Evolutionary conservation across 768 basidiomycete genomes (phyloP), one percentile per base, ranked within the genome.

Genomic region (Pleurotus tuber-regium): DNA sequence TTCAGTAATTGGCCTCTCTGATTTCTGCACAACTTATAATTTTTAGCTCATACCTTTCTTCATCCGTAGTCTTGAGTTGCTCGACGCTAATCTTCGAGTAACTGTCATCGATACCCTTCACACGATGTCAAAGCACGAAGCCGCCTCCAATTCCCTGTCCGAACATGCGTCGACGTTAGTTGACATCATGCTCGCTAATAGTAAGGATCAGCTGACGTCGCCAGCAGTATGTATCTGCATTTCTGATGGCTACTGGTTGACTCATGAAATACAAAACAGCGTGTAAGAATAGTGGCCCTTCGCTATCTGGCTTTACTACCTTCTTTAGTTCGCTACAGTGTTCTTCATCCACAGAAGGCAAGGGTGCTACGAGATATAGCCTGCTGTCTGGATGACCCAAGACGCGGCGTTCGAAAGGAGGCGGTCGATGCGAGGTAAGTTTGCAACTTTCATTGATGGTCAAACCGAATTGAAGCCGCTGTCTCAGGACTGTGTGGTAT

Each of bases 21-120:
- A 21, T 52, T 14, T 30, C 28, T 39, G 24, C 18, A 28, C 23
- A 41, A 26, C 18, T 33, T 28, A 33, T 28, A 14, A 26, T 14
- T 39, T 41, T n/a, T 59, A 98, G 95, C 79, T 98, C 10, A 80
- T 98, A 57, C 94, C 97, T 1, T 76, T 98, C 11, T 75, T 99
- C 4, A 70, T 99, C 36, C 88, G 89, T 12, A 88, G 92, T 3
- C 79, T 98, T 14, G 84, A 89, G 35, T 70, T 97, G 3, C 81
- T 85, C 3, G 86, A 92, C 63, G 67, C 79, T 7, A 76, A 80
- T 23, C 82, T 95, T 54, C 84, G 92, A 19, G 76, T 79, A 12
- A 85, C 87, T 67, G 86, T 94, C 43, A 88, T 98, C 51, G 82
- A 89, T 48, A 87, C 86, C 7, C 75, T 98, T 30, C 76, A 83